Conservation (phyloP, 768 basidiomycete genomes). For the Porpolomopsis calyptriformis region DNA sequence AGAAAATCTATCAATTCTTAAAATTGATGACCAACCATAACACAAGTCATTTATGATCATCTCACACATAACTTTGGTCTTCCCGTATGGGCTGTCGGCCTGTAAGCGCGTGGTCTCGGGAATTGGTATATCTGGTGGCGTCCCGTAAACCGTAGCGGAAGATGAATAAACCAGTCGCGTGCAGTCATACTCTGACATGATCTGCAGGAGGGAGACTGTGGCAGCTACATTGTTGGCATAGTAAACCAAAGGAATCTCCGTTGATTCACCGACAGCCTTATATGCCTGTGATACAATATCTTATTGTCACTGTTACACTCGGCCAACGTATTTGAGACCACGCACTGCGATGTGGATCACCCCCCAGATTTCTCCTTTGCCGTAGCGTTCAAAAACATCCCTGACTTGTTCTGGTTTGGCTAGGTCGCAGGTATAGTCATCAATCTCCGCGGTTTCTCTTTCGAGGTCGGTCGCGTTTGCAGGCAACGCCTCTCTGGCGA, state of each 20-base stretch:
- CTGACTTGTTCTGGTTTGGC: slow-evolving; percentile 62
- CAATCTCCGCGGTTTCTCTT: slow-evolving; percentile 62
- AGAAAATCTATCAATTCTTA: not conserved
- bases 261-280: slow-evolving; percentile 97
- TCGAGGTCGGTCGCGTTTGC: slow-evolving; percentile 55
- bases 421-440: slow-evolving; percentile 62
- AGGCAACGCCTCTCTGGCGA: slow-evolving; percentile 68
- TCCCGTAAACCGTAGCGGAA: slow-evolving; percentile 96
- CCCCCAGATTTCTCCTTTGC: slow-evolving; percentile 89
- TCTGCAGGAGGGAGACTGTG: slow-evolving; percentile 74
- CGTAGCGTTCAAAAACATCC: slow-evolving; percentile 73
- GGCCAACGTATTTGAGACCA: slow-evolving; percentile 16
- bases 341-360: slow-evolving; percentile 90
- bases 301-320: not conserved
- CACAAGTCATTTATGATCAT: slow-evolving; percentile 83
- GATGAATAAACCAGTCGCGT: slow-evolving; percentile 91
- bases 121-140: slow-evolving; percentile 84
- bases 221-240: slow-evolving; percentile 91
- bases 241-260: slow-evolving; percentile 85
- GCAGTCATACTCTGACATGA: slow-evolving; percentile 79
- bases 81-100: slow-evolving; percentile 90
- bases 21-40: slow-evolving; percentile 38
- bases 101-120: slow-evolving; percentile 81
- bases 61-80: slow-evolving; percentile 94
- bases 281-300: slow-evolving; percentile 49